Conservation (phyloP, 257 asterid species). For the Nicotiana paniculata region DNA sequence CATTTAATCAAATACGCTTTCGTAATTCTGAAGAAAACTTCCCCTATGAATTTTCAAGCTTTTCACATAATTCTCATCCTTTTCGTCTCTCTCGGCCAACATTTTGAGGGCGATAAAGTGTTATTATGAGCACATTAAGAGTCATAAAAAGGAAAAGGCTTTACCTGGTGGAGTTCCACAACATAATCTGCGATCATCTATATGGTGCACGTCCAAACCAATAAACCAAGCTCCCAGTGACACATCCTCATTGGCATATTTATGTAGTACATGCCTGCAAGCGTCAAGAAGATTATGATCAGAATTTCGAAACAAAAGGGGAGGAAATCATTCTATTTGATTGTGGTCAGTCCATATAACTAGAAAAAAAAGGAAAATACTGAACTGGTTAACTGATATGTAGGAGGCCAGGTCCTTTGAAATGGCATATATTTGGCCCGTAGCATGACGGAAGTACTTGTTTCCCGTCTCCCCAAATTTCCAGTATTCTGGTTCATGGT, state of each 20-base stretch:
- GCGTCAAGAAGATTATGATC: not conserved
- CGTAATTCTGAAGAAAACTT: too few relatives aligned
- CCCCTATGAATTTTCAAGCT: too few relatives aligned
- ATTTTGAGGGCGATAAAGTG: not conserved
- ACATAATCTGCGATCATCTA: constrained; percentile 84
- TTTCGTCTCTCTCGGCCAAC: not conserved
- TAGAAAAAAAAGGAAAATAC: constrained; percentile 10
- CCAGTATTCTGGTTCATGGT: constrained; percentile 92
- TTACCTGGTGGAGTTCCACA: constrained; percentile 94
- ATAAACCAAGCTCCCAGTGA: constrained; percentile 92
- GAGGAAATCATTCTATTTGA: not conserved
- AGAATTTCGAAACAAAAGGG: not conserved
- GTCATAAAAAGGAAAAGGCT: not conserved
- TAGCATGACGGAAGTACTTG: constrained; percentile 94
- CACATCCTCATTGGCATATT: constrained; percentile 93
- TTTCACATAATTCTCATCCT: not conserved
- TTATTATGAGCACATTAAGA: not conserved
- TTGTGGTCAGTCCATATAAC: not conserved
- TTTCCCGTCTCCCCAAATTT: constrained; percentile 86
- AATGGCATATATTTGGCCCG: constrained; percentile 86
- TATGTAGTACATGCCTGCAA: constrained; percentile 77
- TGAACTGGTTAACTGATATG: constrained; percentile 66
- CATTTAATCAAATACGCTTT: too few relatives aligned
- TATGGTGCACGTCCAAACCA: constrained; percentile 76
- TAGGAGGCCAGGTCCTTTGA: constrained; percentile 80